Evolutionary conservation across 768 basidiomycete species (phyloP), one percentile per base, ranked within the genome.

Genomic region (Phanerodontia chrysosporium): DNA sequence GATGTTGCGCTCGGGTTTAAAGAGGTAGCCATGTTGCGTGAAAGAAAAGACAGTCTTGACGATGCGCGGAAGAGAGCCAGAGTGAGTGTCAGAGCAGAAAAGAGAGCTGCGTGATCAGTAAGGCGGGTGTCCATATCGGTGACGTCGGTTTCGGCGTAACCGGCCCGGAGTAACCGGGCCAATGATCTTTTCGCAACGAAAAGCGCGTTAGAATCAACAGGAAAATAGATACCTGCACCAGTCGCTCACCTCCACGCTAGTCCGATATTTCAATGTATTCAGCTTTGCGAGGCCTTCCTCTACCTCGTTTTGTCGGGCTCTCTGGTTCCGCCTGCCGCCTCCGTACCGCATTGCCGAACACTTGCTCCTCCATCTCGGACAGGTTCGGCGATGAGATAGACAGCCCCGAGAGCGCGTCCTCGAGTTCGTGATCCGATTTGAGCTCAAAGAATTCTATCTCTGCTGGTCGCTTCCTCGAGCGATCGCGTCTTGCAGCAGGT

Each of bases 1-100:
- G 55, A 95, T 85, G 51, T 83, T 64, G 24, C 55, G 60, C 29
- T 55, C 42, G 7, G 46, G 48, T 32, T 16, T 51, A n/a, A 9
- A 9, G 49, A 4, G 24, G 36, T 10, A 36, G 52, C 14, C 48
- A 49, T 49, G 25, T 7, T 29, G 25, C 28, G n/a, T 27, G 48
- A 22, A 13, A 27, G 48, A 9, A 25, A 27, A 13, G 48, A 27
- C 6, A 49, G 2, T 10, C 10, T 7, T 8, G 10, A 18, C 9
- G 39, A 42, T 7, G 39, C 4, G 18, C 8, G 39, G 18, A 18
- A 42, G 39, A 42, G 39, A 42, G 39, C 10, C 8, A 42, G 39
- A 18, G 18, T 13, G 39, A 12, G 39, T 7, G 16, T 7, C 10
- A 9, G 10, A 18, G 9, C 39, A 18, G 39, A 8, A 42, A 42